Base-by-base conservation (phyloP, 2,329 filamentous ascomycete genomes). In the Alternaria solani region DNA sequence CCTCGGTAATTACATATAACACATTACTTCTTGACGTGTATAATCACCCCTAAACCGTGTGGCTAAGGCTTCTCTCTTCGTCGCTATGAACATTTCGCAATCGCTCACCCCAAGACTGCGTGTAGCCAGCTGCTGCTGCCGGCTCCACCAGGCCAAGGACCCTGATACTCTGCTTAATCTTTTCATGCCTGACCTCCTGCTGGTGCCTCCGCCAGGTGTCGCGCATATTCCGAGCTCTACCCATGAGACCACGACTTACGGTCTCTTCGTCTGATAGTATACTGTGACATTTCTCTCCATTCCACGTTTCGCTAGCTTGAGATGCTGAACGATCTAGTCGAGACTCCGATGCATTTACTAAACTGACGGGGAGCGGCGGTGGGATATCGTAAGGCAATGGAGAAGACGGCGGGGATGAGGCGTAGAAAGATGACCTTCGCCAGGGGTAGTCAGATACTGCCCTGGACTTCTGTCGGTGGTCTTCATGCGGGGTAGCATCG, bases 151-250 rank as follows among this genome's bases (percentile, higher is more conserved):
- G 74, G 2, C 74, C 75, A 7, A 78, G 42, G 2, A 77, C 65
- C 32, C 60, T 68, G 8, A 78, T 78, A 57, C 70, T 77, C 42
- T 64, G 64, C 63, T 77, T 78, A 14, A 77, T 43, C 43, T 65
- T 70, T 51, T 74, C 66, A 11, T 72, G 71, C 57, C 67, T 67
- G 2, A 52, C 52, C 23, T 75, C 68, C 26, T 42, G 60, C 14
- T 67, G 62, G 8, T 69, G 64, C 26, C 53, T 65, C 30, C 64
- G 67, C 57, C 74, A 62, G 14, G 68, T 65, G 30, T 72, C 69
- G 7, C 72, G 58, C 14, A 64, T 65, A 41, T 72, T 62, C 36
- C 54, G 66, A 26, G 70, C 71, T 48, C 64, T 75, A 36, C 69
- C 64, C 3, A 76, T 36, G 26, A 74, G 62, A 2, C 64, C 43